phyloP scores from a whole-genome alignment of 805 yeast species.

The Yarrowia bubula region DNA sequence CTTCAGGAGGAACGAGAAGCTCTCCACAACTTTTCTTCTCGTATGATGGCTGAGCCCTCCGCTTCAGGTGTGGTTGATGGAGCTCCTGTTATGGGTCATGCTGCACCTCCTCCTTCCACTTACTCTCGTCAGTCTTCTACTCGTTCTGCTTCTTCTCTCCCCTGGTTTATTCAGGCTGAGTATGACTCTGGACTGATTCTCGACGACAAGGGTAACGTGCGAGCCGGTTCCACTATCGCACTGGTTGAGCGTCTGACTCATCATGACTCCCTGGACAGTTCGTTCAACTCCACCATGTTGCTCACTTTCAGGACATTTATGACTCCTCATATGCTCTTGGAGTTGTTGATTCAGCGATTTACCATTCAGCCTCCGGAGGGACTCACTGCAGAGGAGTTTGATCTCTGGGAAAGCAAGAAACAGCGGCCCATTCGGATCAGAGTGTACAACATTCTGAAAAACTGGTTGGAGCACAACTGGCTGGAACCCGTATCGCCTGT shows the following conservation, averaged over 20 bases:
- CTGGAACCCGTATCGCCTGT: slow-evolving; percentile 36
- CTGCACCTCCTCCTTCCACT: not conserved
- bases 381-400: slow-evolving; percentile 74
- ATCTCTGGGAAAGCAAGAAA: slow-evolving; percentile 70
- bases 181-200: slow-evolving; percentile 50
- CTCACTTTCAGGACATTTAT: slow-evolving; percentile 75
- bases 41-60: slow-evolving; percentile 7
- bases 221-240: slow-evolving; percentile 81
- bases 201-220: slow-evolving; percentile 67
- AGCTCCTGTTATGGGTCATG: not conserved
- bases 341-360: slow-evolving; percentile 61
- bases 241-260: slow-evolving; percentile 77
- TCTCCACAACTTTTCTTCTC: slow-evolving; percentile 19
- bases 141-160: not conserved
- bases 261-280: slow-evolving; percentile 58
- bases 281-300: slow-evolving; percentile 66
- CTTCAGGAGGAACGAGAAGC: slow-evolving; percentile 22
- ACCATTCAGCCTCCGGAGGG: slow-evolving; percentile 83
- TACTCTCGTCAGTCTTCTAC: slow-evolving; percentile 13
- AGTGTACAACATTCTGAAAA: slow-evolving; percentile 63
- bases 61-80: not conserved
- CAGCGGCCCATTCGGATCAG: slow-evolving; percentile 64
- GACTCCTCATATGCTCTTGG: slow-evolving; percentile 61
- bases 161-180: slow-evolving; percentile 56
- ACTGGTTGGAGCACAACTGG: slow-evolving; percentile 73